phyloP scores from a whole-genome alignment of 331 rosid species.

The Malus hybrid region DNA sequence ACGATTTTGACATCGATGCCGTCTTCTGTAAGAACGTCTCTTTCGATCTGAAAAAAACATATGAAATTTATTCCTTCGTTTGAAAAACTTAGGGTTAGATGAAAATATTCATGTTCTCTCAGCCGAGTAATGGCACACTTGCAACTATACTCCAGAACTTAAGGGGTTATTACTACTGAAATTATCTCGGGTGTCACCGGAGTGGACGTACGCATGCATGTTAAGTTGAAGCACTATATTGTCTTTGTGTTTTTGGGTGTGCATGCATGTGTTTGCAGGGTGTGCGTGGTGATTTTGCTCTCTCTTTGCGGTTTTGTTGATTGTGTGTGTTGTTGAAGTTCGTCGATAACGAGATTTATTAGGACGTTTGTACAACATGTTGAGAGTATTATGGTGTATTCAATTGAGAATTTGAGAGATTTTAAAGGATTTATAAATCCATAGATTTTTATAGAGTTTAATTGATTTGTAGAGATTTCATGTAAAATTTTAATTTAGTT shows the following conservation, averaged over 20 bases:
- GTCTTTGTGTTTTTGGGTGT: not conserved
- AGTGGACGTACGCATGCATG: not conserved
- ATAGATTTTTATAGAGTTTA: too few relatives aligned
- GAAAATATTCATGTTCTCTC: not conserved
- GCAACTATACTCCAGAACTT: not conserved
- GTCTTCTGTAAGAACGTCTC: not conserved
- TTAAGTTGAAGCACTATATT: not conserved
- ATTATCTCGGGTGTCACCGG: not conserved
- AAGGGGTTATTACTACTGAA: not conserved
- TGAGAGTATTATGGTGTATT: too few relatives aligned
- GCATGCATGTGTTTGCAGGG: not conserved
- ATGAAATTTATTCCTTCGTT: not conserved
- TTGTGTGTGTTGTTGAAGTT: too few relatives aligned
- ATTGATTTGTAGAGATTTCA: too few relatives aligned
- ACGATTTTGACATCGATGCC: not conserved
- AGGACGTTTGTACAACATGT: too few relatives aligned
- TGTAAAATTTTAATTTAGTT: too few relatives aligned
- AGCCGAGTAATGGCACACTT: not conserved
- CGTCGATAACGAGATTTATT: too few relatives aligned
- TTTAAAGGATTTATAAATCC: too few relatives aligned
- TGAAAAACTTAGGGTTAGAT: too few relatives aligned
- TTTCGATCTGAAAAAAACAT: not conserved
- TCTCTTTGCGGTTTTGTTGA: too few relatives aligned
- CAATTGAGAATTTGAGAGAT: too few relatives aligned
- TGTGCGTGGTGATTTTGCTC: not conserved